These are phyloP conservation scores for Pseudogymnoascus sp. DNA, from an alignment of 2,329 filamentous ascomycete genomes.

Conservation along the genomic window DNA sequence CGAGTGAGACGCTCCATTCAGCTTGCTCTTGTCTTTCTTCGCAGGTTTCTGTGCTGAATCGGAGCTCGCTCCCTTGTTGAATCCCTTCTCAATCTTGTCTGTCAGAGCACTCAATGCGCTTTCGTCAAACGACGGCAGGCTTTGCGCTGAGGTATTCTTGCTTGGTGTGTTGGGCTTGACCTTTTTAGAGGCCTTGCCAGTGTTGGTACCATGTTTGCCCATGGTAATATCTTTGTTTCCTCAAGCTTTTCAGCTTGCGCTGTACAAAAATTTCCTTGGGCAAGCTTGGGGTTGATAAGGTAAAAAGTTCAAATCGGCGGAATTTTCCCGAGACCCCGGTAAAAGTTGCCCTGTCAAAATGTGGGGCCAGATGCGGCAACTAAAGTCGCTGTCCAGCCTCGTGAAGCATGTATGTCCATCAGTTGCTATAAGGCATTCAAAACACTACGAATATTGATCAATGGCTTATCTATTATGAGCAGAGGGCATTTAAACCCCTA, in stretches of 20 bases:
- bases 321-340: constrained; percentile 15
- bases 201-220: constrained; percentile 30
- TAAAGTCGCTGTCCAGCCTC: constrained; percentile 5
- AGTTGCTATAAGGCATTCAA: background rate
- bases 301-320: constrained; percentile 12
- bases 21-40: constrained; percentile 40
- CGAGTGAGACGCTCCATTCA: constrained; percentile 28
- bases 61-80: constrained; percentile 31
- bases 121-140: constrained; percentile 41
- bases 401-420: background rate
- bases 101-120: constrained; percentile 47
- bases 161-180: constrained; percentile 19
- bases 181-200: constrained; percentile 19
- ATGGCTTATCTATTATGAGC: constrained; percentile 7
- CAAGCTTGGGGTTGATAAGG: constrained; percentile 10
- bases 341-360: constrained; percentile 9
- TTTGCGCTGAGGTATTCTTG: constrained; percentile 20
- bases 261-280: constrained; percentile 7
- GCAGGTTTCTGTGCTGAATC: constrained; percentile 21
- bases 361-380: background rate
- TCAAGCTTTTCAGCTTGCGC: constrained; percentile 7
- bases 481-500: background rate
- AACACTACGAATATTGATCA: background rate
- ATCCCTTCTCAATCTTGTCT: constrained; percentile 48
- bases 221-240: background rate